Evolutionary conservation across 345 rosid genomes (phyloP).

Genomic region (Kandelia obovata): DNA sequence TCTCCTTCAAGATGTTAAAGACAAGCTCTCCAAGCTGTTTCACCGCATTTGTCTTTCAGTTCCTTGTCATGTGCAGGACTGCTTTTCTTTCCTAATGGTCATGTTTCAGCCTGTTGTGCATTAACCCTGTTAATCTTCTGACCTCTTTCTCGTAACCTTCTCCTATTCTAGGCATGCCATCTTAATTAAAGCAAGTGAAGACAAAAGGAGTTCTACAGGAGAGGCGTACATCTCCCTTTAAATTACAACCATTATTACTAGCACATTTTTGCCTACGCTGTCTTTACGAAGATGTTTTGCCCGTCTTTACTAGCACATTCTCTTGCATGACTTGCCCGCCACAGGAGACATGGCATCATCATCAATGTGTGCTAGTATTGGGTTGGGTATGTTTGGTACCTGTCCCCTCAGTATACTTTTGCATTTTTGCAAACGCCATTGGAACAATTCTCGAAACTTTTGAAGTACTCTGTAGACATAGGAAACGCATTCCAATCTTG

Average conservation of each 20-base stretch:
- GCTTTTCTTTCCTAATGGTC: neutral
- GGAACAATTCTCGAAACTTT: neutral
- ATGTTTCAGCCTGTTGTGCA: constrained; percentile 10
- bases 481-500: too few relatives aligned
- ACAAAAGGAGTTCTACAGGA: constrained; percentile 6
- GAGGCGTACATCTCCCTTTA: neutral
- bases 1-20: constrained; percentile 5
- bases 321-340: neutral
- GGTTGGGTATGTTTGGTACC: neutral
- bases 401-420: neutral
- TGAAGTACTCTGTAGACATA: neutral
- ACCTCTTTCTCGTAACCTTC: neutral
- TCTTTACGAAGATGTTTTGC: neutral
- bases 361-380: neutral
- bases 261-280: neutral
- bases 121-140: neutral
- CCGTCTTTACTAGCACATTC: neutral
- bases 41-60: constrained; percentile 12
- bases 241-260: neutral
- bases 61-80: constrained; percentile 6
- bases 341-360: constrained; percentile 6
- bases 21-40: constrained; percentile 19
- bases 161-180: neutral
- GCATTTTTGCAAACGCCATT: neutral
- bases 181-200: constrained; percentile 12